Percentiles rank a stretch among this genome's conserved stretches.
Evolutionary conservation across 345 rosid species (phyloP).

Genomic region (Ceriops decandra): DNA sequence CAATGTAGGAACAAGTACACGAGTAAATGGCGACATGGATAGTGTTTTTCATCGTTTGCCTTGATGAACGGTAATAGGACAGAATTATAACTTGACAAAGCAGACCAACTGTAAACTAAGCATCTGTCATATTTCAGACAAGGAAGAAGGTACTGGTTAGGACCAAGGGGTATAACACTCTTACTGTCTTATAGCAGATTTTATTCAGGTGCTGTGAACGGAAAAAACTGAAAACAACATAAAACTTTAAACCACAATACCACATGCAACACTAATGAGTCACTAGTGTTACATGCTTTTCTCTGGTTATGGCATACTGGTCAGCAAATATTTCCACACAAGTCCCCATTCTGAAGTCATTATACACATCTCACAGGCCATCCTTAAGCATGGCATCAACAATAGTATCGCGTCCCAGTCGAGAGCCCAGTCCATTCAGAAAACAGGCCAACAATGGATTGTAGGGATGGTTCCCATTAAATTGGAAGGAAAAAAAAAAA

Average conservation of each 20-base stretch:
- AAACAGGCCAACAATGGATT: background rate
- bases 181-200: background rate
- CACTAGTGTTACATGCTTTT: conserved; percentile 17
- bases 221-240: background rate
- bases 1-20: no score
- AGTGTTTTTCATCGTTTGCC: conserved; percentile 1
- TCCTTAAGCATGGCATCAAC: conserved; percentile 33
- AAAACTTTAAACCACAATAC: no score
- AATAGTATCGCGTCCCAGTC: conserved; percentile 15
- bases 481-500: no score
- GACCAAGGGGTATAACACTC: background rate
- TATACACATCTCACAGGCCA: conserved; percentile 34
- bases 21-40: background rate
- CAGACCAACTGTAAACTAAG: background rate
- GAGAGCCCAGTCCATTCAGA: conserved; percentile 16
- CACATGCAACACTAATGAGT: no score
- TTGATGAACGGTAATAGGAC: background rate
- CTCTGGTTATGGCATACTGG: conserved; percentile 18
- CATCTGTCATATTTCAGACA: background rate
- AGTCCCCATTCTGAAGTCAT: conserved; percentile 34
- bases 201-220: background rate
- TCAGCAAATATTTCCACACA: conserved; percentile 33
- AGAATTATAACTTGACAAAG: no score
- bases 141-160: background rate
- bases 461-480: background rate